Evolutionary conservation across 768 basidiomycete genomes (phyloP).

Genomic region (Leccinum disarticulatum): DNA sequence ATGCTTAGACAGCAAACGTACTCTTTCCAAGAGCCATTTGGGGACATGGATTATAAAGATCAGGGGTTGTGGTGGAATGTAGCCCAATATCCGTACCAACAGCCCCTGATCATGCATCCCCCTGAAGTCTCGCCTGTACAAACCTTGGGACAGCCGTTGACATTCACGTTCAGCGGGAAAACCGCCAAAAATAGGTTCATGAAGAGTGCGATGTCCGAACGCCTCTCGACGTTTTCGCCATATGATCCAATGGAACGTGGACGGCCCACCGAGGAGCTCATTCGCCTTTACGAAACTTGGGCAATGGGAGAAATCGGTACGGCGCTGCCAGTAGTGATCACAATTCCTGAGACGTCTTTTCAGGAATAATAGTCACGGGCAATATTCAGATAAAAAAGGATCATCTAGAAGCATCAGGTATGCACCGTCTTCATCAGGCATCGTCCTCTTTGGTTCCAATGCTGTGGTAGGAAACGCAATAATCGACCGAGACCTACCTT

Average conservation of each 20-base stretch:
- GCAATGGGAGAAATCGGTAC: conserved; percentile 32
- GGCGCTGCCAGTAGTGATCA: not conserved
- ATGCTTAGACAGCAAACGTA: conserved; percentile 17
- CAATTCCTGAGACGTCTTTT: conserved; percentile 5
- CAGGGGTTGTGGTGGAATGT: conserved; percentile 5
- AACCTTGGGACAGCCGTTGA: conserved; percentile 25
- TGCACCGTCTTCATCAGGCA: not conserved
- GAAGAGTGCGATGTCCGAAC: conserved; percentile 38
- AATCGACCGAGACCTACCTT: conserved; percentile 30
- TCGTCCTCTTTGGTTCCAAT: not conserved
- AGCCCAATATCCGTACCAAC: conserved; percentile 17
- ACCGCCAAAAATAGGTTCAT: conserved; percentile 32
- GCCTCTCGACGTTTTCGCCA: conserved; percentile 34
- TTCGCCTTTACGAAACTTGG: conserved; percentile 37
- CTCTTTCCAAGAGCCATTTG: conserved; percentile 14
- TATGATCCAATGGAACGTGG: conserved; percentile 31
- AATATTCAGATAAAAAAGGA: conserved; percentile 37
- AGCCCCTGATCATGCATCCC: conserved; percentile 13
- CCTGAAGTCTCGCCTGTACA: conserved; percentile 19
- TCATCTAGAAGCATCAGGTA: conserved; percentile 36
- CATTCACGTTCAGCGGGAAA: conserved; percentile 32
- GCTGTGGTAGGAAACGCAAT: conserved; percentile 29
- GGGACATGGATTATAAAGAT: conserved; percentile 21
- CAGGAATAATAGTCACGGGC: conserved; percentile 34
- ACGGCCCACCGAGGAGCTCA: conserved; percentile 33